Base-by-base conservation (phyloP, 2,329 filamentous ascomycete species). In the Fusarium concolor region DNA sequence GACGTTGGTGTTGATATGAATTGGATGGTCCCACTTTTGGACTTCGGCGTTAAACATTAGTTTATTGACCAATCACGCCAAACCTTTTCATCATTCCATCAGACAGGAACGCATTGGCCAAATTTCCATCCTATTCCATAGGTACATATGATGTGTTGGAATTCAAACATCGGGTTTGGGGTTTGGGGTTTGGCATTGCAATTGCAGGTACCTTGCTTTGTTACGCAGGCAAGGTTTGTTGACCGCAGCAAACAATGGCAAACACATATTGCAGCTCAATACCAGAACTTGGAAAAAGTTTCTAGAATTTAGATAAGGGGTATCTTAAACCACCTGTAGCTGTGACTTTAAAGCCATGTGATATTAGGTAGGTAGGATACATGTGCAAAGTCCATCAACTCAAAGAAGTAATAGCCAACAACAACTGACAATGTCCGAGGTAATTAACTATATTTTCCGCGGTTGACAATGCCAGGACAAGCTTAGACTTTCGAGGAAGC, bases 1-100 rank as follows among this genome's bases (percentile, higher is more conserved):
- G 26, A 35, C 24, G 18, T 28, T 47, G 17, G 39, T 10, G 15
- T n/a, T n/a, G 24, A 31, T 26, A 37, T 14, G 18, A 17, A 17
- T 10, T 39, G 14, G 28, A 9, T n/a, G 28, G 9, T 17, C n/a
- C 61, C 61, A 39, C 41, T 24, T 38, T 31, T 62, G 52, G 11
- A 52, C 26, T 22, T 28, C 35, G 10, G 18, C 39, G 29, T 37
- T 18, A 14, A 38, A 22, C 22, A 49, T 31, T 20, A 11, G 31
- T 20, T 39, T 38, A 37, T 64, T 6, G 24, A 6, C 61, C 65
- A 69, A 62, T 69, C 41, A 51, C 4, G 17, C n/a, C 10, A 37
- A n/a, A 12, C 22, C n/a, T 55, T 35, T 55, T 51, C 7, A 37
- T 33, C 15, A 51, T 12, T 31, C 3, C 12, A 31, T 31, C 29